Evolutionary conservation across 2,329 filamentous ascomycete genomes (phyloP).

Genomic region (Talaromyces piceae): DNA sequence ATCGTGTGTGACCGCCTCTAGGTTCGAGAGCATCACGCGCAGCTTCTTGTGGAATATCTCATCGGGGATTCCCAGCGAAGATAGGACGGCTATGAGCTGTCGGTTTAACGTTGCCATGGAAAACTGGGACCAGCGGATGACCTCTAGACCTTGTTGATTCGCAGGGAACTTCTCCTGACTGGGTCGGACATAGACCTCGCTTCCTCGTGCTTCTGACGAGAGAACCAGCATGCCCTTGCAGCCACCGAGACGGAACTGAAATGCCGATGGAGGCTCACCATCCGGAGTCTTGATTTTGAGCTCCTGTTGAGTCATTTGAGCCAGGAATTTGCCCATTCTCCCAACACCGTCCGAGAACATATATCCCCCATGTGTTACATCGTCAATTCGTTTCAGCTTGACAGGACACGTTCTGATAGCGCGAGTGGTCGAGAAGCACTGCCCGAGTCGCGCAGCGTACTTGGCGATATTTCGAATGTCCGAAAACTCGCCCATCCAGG

Average conservation of each 20-base stretch:
- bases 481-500: conserved; percentile 78
- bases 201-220: conserved; percentile 59
- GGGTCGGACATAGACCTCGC: conserved; percentile 67
- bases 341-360: conserved; percentile 90
- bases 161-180: conserved; percentile 85
- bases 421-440: conserved; percentile 91
- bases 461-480: conserved; percentile 82
- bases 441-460: conserved; percentile 78
- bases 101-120: conserved; percentile 77
- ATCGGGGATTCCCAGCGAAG: conserved; percentile 64
- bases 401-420: conserved; percentile 60
- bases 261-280: conserved; percentile 63
- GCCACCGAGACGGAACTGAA: conserved; percentile 86
- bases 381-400: conserved; percentile 52
- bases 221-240: conserved; percentile 82
- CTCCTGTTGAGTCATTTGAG: conserved; percentile 64
- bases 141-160: conserved; percentile 65
- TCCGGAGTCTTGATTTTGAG: conserved; percentile 52
- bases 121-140: conserved; percentile 72
- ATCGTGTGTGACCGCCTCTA: conserved; percentile 63
- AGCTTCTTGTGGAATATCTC: conserved; percentile 62
- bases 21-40: conserved; percentile 56
- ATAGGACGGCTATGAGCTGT: conserved; percentile 82
- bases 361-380: conserved; percentile 61
- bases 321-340: conserved; percentile 75